Conservation (phyloP, 495 filamentous ascomycete genomes). For the Hyaloscypha hepaticicola region DNA sequence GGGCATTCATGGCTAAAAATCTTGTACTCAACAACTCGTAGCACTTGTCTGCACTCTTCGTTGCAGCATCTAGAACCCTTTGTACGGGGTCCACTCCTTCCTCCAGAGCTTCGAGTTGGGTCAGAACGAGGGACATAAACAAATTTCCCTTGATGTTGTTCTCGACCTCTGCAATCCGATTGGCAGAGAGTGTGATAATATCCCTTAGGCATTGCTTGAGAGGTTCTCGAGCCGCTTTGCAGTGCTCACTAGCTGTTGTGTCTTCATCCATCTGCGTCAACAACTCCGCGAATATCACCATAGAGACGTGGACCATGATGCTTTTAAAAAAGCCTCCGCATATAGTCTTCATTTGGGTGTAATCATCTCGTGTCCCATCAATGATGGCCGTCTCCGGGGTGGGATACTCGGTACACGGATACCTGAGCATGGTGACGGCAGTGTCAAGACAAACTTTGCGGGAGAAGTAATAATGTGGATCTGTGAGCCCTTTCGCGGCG, state of each 20-base stretch:
- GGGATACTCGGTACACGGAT: slow-evolving; percentile 17
- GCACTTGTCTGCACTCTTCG: slow-evolving; percentile 27
- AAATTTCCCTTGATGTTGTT: slow-evolving; percentile 32
- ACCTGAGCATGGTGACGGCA: slow-evolving; percentile 42
- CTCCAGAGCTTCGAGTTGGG: slow-evolving; percentile 37
- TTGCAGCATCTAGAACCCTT: slow-evolving; percentile 29
- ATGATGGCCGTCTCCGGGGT: neutral
- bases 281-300: slow-evolving; percentile 29
- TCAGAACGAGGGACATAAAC: slow-evolving; percentile 30
- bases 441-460: slow-evolving; percentile 47
- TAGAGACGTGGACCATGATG: slow-evolving; percentile 25
- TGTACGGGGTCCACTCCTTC: slow-evolving; percentile 32
- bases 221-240: neutral
- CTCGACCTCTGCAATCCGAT: slow-evolving; percentile 24
- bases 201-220: slow-evolving; percentile 24
- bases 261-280: slow-evolving; percentile 29
- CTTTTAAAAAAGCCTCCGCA: slow-evolving; percentile 30
- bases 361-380: slow-evolving; percentile 14
- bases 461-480: slow-evolving; percentile 46
- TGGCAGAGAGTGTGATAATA: slow-evolving; percentile 32
- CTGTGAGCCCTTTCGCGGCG: slow-evolving; percentile 34
- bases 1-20: neutral
- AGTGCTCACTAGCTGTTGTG: neutral
- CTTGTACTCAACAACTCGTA: slow-evolving; percentile 15
- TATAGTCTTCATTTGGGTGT: slow-evolving; percentile 18